Base-by-base conservation (phyloP, 1,284 basidiomycete species). In the Sporisorium exsertum region DNA sequence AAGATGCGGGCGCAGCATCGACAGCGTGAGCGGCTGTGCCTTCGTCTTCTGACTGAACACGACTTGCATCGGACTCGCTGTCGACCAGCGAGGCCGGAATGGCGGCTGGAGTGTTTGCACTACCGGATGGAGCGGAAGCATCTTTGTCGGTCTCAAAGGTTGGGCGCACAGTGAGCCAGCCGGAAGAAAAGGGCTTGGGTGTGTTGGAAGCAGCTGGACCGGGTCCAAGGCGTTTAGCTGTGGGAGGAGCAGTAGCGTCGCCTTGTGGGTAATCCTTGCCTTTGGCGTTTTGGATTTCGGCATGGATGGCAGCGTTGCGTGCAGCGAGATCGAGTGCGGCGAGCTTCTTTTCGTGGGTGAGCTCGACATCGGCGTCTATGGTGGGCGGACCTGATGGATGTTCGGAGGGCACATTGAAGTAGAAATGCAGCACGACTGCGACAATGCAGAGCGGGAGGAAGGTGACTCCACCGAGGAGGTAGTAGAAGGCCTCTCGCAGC, bases 381-480 rank as follows among this genome's bases (percentile, higher is more conserved):
- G 26, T 58, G 37, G 43, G 58, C 27, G 54, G 58, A n/a, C 24
- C 59, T 18, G 62, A 27, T 7, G 57, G 68, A 7, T 37, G 49
- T 18, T 61, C 42, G 3, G 54, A 35, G 16, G 74, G 68, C 13
- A 65, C 67, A 20, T 65, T 59, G 58, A 79, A 50, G 56, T 64
- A 66, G 60, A 81, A 68, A 47, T 74, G 67, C 26, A 76, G 12
- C 45, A 81, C 29, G 12, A 70, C 32, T 16, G 59, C 68, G 35
- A 72, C 26, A 29, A 71, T 10, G 56, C 79, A 82, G 24, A 83
- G 68, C 18, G 83, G 83, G 5, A 83, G 72, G 60, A 84, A 84
- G 43, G 83, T 84, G 45, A 84, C 53, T 22, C 83, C 83, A 35
- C 83, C 83, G n/a, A 84, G 64, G 61, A 84, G 71, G 67, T 84